Evolutionary conservation across 1,139 yeast species (phyloP).

Genomic region (Kazachstania sp.): DNA sequence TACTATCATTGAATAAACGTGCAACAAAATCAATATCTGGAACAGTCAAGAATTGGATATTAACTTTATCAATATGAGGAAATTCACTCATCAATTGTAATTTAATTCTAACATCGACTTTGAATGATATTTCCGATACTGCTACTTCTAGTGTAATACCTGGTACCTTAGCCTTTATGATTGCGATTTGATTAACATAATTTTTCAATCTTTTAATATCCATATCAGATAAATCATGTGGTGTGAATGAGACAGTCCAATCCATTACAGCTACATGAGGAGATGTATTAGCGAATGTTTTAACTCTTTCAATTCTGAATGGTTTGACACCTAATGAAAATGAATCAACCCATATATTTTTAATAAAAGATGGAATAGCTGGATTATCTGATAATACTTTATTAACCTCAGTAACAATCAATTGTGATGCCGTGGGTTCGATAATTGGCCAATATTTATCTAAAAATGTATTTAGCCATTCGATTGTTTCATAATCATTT

Average conservation of each 20-base stretch:
- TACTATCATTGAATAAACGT: conserved; percentile 60
- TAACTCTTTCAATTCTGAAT: conserved; percentile 80
- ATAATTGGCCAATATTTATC: conserved; percentile 83
- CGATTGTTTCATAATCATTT: conserved; percentile 83
- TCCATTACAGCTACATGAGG: conserved; percentile 94
- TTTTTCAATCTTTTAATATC: conserved; percentile 75
- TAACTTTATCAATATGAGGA: conserved; percentile 88
- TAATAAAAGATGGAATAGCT: conserved; percentile 74
- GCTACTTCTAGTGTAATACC: conserved; percentile 57
- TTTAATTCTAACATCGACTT: conserved; percentile 66
- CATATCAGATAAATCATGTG: conserved; percentile 76
- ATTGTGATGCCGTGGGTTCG: conserved; percentile 80
- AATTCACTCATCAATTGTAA: conserved; percentile 79
- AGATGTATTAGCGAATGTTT: conserved; percentile 75
- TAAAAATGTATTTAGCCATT: conserved; percentile 81
- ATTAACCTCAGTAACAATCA: conserved; percentile 76
- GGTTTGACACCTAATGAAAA: conserved; percentile 93
- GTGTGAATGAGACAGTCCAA: conserved; percentile 83
- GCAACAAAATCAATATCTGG: conserved; percentile 79
- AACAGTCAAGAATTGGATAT: conserved; percentile 70
- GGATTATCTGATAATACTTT: conserved; percentile 64
- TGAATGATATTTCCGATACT: conserved; percentile 54
- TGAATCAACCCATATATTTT: conserved; percentile 72
- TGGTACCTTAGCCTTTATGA: conserved; percentile 54
- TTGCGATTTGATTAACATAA: conserved; percentile 70